A percentile compares a stretch with the other conserved stretches of the same genome.
phyloP scores from a whole-genome alignment of 2,329 filamentous ascomycete genomes.

The Neonectria sp. region DNA sequence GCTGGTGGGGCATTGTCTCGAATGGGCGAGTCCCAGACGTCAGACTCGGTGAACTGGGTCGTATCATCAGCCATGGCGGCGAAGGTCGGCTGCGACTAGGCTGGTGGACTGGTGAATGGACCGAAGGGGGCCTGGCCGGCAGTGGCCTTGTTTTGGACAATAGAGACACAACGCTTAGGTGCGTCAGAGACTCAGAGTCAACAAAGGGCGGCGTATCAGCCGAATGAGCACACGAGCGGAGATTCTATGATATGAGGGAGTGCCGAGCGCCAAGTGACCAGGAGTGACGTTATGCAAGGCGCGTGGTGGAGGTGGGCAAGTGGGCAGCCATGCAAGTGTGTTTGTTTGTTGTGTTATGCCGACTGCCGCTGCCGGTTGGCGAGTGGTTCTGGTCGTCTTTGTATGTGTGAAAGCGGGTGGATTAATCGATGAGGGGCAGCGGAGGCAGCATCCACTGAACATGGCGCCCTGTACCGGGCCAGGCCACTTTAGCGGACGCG shows the following conservation, averaged over 20 bases:
- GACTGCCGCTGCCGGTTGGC: slow-evolving; percentile 27
- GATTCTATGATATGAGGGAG: slow-evolving; percentile 21
- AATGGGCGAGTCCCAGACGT: slow-evolving; percentile 63
- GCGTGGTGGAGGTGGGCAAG: not conserved
- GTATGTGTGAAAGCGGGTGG: slow-evolving; percentile 18
- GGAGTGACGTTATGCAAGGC: slow-evolving; percentile 10
- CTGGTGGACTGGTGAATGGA: not conserved
- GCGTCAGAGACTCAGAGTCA: slow-evolving; percentile 20
- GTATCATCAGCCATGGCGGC: slow-evolving; percentile 61
- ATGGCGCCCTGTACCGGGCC: not conserved
- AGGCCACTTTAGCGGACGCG: slow-evolving; percentile 1
- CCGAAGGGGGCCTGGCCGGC: slow-evolving; percentile 22
- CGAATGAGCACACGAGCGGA: slow-evolving; percentile 25
- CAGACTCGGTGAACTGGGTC: slow-evolving; percentile 63
- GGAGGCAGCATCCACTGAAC: slow-evolving; percentile 6
- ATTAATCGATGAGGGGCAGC: slow-evolving; percentile 23
- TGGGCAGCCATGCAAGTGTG: slow-evolving; percentile 16
- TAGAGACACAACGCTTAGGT: slow-evolving; percentile 1
- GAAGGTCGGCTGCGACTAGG: slow-evolving; percentile 20
- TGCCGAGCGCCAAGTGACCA: slow-evolving; percentile 1
- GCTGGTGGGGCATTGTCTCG: slow-evolving; percentile 49
- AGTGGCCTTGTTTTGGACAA: slow-evolving; percentile 22
- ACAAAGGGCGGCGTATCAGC: slow-evolving; percentile 24
- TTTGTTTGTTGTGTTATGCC: slow-evolving; percentile 26
- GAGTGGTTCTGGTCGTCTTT: slow-evolving; percentile 18